phyloP scores from a whole-genome alignment of 2,329 filamentous ascomycete genomes.

The Triangularia setosa region DNA sequence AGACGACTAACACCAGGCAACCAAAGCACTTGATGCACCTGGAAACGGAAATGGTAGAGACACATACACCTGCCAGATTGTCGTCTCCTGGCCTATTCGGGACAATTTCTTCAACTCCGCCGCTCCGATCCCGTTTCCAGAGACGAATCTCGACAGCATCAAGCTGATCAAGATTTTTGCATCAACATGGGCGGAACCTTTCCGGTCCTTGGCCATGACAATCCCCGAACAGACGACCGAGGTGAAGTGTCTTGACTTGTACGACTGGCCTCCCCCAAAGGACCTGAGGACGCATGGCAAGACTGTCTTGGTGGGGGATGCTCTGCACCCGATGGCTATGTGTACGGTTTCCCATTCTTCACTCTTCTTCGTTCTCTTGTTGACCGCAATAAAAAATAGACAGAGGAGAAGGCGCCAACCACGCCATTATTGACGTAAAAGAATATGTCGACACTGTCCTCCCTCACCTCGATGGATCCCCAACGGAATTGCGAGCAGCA shows the following conservation, averaged over 20 bases:
- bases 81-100: slow-evolving; percentile 48
- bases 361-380: neutral
- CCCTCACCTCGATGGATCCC: slow-evolving; percentile 18
- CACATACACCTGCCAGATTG: slow-evolving; percentile 45
- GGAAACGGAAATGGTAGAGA: slow-evolving; percentile 33
- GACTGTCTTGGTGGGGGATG: slow-evolving; percentile 50
- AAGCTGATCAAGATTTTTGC: slow-evolving; percentile 42
- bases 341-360: slow-evolving; percentile 41
- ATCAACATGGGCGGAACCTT: slow-evolving; percentile 46
- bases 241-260: slow-evolving; percentile 42
- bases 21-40: slow-evolving; percentile 46
- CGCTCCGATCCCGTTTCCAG: slow-evolving; percentile 38
- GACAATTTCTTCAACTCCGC: slow-evolving; percentile 32
- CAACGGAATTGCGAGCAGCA: slow-evolving; percentile 24
- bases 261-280: slow-evolving; percentile 44
- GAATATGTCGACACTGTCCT: slow-evolving; percentile 38
- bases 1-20: neutral
- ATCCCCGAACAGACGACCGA: slow-evolving; percentile 39
- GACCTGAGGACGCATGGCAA: slow-evolving; percentile 37
- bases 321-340: slow-evolving; percentile 57
- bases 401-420: slow-evolving; percentile 55
- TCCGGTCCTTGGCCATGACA: slow-evolving; percentile 39
- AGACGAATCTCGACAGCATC: slow-evolving; percentile 36
- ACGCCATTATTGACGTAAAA: slow-evolving; percentile 49
- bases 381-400: slow-evolving; percentile 37